phyloP scores from a whole-genome alignment of 306 rosid genomes.

The Purshia tridentata region DNA sequence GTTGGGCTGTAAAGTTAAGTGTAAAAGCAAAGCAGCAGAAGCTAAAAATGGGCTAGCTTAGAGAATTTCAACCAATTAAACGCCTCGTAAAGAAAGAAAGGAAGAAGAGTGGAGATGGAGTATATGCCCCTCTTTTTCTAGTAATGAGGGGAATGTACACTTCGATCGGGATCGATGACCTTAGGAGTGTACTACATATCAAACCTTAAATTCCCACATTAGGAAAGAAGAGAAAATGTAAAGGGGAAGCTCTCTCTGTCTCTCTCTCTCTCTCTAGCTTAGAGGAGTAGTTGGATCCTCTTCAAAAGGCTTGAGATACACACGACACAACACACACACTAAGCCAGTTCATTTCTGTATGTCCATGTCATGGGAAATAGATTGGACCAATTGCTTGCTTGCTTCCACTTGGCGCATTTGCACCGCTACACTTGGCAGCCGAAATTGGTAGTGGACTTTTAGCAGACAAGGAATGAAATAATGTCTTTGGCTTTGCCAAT shows the following conservation, averaged over 20 bases:
- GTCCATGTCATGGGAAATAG: slow-evolving; percentile 30
- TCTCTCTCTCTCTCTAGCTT: slow-evolving; percentile 29
- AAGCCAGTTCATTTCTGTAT: slow-evolving; percentile 16
- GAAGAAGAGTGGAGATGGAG: slow-evolving; percentile 15
- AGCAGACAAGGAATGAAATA: slow-evolving; percentile 43
- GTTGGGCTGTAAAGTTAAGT: slow-evolving; percentile 49
- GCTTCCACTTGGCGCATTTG: slow-evolving; percentile 25
- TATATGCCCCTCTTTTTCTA: slow-evolving; percentile 29
- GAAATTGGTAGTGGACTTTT: slow-evolving; percentile 20
- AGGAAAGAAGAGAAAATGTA: slow-evolving; percentile 30
- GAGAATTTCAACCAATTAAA: slow-evolving; percentile 38
- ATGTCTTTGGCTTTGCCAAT: slow-evolving; percentile 21
- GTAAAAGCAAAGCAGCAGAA: slow-evolving; percentile 8
- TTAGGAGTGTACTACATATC: too few species aligned
- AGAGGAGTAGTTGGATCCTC: not conserved
- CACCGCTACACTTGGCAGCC: slow-evolving; percentile 41
- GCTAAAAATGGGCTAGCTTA: not conserved
- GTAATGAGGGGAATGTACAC: slow-evolving; percentile 23
- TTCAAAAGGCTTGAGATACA: slow-evolving; percentile 17
- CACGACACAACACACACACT: not conserved
- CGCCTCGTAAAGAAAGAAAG: slow-evolving; percentile 11
- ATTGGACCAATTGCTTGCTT: not conserved
- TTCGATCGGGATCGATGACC: too few species aligned
- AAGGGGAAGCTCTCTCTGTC: slow-evolving; percentile 35
- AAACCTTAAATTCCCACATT: slow-evolving; percentile 60